Conservation (phyloP, 192 early-diverging fungal genomes). For the Coemansia erecta region DNA sequence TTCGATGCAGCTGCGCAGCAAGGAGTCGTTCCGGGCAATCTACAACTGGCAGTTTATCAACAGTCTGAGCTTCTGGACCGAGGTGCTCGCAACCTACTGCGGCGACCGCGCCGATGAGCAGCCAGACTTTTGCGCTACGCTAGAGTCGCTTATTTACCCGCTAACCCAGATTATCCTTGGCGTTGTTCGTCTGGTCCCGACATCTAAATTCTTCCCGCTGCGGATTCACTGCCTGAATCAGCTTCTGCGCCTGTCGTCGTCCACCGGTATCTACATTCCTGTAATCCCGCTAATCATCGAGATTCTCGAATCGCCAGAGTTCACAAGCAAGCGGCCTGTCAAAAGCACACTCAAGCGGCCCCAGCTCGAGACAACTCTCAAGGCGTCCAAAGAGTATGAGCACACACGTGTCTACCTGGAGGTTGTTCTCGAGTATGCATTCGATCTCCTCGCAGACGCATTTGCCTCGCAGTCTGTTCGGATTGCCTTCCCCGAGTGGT, state of each 20-base stretch:
- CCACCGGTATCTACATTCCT: constrained; percentile 74
- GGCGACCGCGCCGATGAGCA: constrained; percentile 55
- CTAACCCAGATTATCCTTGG: constrained; percentile 78
- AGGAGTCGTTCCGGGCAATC: constrained; percentile 84
- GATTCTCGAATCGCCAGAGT: constrained; percentile 73
- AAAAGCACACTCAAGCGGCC: constrained; percentile 83
- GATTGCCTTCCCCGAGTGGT: constrained; percentile 94
- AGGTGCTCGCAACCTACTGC: constrained; percentile 74
- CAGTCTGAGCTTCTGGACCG: constrained; percentile 86
- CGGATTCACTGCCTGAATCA: constrained; percentile 81
- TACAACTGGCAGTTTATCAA: constrained; percentile 99
- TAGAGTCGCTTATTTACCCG: constrained; percentile 83
- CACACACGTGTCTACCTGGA: constrained; percentile 81
- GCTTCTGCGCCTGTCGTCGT: constrained; percentile 67
- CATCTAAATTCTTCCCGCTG: constrained; percentile 87
- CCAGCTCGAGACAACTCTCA: constrained; percentile 74
- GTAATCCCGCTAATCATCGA: constrained; percentile 82
- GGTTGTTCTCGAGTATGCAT: constrained; percentile 78
- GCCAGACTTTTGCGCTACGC: constrained; percentile 47
- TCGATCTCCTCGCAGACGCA: constrained; percentile 71
- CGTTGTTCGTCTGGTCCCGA: constrained; percentile 80
- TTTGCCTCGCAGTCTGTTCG: constrained; percentile 69
- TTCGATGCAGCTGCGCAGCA: constrained; percentile 80
- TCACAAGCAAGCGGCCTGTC: constrained; percentile 64
- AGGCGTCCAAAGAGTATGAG: constrained; percentile 79